Base-by-base conservation (phyloP, 2,329 filamentous ascomycete genomes). In the Mycocentrospora acerina region DNA sequence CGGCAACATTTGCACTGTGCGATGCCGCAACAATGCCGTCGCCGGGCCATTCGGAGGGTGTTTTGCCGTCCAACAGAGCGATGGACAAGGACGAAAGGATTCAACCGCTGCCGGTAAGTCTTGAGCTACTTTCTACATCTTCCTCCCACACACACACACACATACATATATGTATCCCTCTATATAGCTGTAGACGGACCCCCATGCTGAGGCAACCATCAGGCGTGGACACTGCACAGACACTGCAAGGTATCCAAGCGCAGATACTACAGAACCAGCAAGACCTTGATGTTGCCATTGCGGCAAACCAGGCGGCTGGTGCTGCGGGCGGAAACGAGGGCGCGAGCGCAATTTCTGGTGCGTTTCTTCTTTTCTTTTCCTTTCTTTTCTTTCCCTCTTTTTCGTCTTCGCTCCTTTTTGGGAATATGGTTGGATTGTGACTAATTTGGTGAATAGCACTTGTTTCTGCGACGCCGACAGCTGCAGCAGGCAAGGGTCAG, bases 31-130 rank as follows among this genome's bases (percentile, higher is more conserved):
- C 64, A 71, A 67, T 4, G 79, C 80, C 7, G 65, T 73, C 14
- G 79, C 79, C 6, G 80, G 81, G 2, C 80, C 80, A n/a, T 84
- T 84, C 51, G 80, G 81, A 27, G 79, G 79, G 22, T 77, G 79
- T 42, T 74, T 81, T 28, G 75, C 78, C 11, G 75, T 80, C 13
- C 77, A 81, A 59, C 80, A 83, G 54, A 64, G 66, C 19, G 78
- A 80, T 24, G 60, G 53, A 11, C 46, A 44, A 7, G 63, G 63
- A 15, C 56, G 63, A 8, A 41, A 33, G 2, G 40, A 64, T 27
- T 29, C 40, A 7, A 48, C 42, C 28, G 60, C 63, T 39, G 37
- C 52, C 35, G 49, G 60, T 64, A 60, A 59, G 57, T 44, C 16
- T 2, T 7, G 9, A 5, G 19, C 19, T 6, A 22, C 9, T 22